phyloP scores from a whole-genome alignment of 2,329 filamentous ascomycete species.

The Akanthomyces lecanii region DNA sequence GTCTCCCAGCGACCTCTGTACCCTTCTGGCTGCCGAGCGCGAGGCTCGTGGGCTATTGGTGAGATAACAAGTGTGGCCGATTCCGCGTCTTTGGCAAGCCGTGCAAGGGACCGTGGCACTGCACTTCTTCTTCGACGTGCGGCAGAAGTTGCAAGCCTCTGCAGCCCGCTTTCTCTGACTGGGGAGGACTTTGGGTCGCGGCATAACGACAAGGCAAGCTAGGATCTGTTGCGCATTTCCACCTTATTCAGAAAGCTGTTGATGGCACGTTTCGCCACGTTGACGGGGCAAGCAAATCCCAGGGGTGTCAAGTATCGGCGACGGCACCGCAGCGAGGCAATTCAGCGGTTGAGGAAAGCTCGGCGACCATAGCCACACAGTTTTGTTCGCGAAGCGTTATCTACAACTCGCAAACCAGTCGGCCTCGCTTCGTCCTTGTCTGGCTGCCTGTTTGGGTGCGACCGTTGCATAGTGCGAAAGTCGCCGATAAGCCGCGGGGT shows the following conservation, averaged over 20 bases:
- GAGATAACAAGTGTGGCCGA: constrained; percentile 22
- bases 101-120: constrained; percentile 45
- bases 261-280: neutral
- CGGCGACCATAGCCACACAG: too few species aligned
- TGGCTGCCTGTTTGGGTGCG: neutral
- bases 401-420: too few species aligned
- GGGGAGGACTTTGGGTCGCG: constrained; percentile 47
- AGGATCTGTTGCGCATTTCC: neutral
- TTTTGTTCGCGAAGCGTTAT: too few species aligned
- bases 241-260: neutral
- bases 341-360: too few species aligned
- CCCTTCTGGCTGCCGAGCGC: neutral
- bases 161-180: constrained; percentile 45
- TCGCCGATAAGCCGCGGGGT: neutral
- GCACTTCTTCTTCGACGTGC: constrained; percentile 48
- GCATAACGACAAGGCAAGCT: constrained; percentile 34
- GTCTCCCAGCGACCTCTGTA: neutral
- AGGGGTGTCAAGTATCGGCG: too few species aligned
- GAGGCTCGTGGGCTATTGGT: constrained; percentile 7
- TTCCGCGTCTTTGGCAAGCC: constrained; percentile 42
- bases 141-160: constrained; percentile 46
- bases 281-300: too few species aligned
- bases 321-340: too few species aligned
- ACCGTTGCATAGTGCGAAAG: constrained; percentile 9
- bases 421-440: neutral